Evolutionary conservation across 345 rosid genomes (phyloP).

Genomic region (Orychophragmus violaceus): DNA sequence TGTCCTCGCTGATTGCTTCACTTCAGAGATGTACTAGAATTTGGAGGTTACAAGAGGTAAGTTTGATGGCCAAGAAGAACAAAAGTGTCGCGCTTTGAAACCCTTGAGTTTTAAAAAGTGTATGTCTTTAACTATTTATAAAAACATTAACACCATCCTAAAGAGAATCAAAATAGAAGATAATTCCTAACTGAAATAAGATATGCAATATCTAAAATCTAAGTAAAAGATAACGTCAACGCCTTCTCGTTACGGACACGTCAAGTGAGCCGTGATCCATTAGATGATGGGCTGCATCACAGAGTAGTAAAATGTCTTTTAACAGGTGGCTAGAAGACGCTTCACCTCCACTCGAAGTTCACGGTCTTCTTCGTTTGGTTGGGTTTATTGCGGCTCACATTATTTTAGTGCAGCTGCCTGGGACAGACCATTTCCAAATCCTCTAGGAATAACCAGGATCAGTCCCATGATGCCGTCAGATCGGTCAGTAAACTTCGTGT

Average conservation of each 20-base stretch:
- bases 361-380: slow-evolving; percentile 56
- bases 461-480: slow-evolving; percentile 20
- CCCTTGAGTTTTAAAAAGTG: background rate
- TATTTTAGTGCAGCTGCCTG: slow-evolving; percentile 93
- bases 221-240: too few species aligned
- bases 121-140: slow-evolving; percentile 6
- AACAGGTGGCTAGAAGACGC: slow-evolving; percentile 71
- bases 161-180: too few species aligned
- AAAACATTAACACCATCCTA: too few species aligned
- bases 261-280: too few species aligned
- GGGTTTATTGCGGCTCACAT: slow-evolving; percentile 93
- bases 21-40: slow-evolving; percentile 75
- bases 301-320: background rate
- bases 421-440: slow-evolving; percentile 55
- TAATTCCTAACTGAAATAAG: too few species aligned
- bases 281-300: too few species aligned
- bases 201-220: too few species aligned
- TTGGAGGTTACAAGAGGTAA: slow-evolving; percentile 86
- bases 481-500: slow-evolving; percentile 47
- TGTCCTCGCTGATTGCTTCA: slow-evolving; percentile 62
- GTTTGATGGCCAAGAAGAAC: background rate
- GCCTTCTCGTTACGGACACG: too few species aligned
- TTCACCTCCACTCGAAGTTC: slow-evolving; percentile 44
- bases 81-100: background rate
- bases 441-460: slow-evolving; percentile 31